Base-by-base conservation (phyloP, 1,284 basidiomycete species). In the Puccinia triticina region DNA sequence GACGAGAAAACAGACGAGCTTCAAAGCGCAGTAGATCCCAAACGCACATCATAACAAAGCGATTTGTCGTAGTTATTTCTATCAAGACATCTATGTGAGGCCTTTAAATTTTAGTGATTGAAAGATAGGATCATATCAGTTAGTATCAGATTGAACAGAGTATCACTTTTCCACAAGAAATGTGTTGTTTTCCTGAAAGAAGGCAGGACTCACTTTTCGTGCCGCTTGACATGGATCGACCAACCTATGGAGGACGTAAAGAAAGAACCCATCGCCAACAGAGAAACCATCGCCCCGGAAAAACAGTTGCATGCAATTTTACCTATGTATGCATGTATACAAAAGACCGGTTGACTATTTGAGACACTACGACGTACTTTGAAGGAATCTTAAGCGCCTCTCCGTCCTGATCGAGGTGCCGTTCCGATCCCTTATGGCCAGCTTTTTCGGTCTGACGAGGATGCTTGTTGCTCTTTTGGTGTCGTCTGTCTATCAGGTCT, bases 141-240 rank as follows among this genome's bases (percentile, higher is more conserved):
- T 29, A 11, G n/a, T 26, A 29, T 61, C 23, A 29, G 10, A 18
- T 57, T 57, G 26, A 57, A 57, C 8, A n/a, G n/a, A n/a, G n/a
- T n/a, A n/a, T n/a, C n/a, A 57, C 23, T 57, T 5, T 57, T n/a
- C 4, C 26, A n/a, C n/a, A n/a, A n/a, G n/a, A n/a, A n/a, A n/a
- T n/a, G n/a, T n/a, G n/a, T 57, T 57, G 21, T n/a, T 57, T 57
- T 57, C 21, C 16, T 57, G 21, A 57, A 8, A 14, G 21, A 10
- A 59, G 40, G n/a, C 46, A 14, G 64, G 18, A 26, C 50, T 50
- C 23, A 80, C 77, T 48, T 55, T 69, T 43, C 77, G 43, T 37
- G 77, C 77, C 1, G 64, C 77, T 72, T 80, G 77, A 80, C 77
- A 80, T n/a, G 77, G 77, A 55, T 80, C 77, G 26, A 72, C 67